These are phyloP conservation scores for Volutella citrinella DNA, from an alignment of 2,329 filamentous ascomycete species.

Conservation along the genomic window DNA sequence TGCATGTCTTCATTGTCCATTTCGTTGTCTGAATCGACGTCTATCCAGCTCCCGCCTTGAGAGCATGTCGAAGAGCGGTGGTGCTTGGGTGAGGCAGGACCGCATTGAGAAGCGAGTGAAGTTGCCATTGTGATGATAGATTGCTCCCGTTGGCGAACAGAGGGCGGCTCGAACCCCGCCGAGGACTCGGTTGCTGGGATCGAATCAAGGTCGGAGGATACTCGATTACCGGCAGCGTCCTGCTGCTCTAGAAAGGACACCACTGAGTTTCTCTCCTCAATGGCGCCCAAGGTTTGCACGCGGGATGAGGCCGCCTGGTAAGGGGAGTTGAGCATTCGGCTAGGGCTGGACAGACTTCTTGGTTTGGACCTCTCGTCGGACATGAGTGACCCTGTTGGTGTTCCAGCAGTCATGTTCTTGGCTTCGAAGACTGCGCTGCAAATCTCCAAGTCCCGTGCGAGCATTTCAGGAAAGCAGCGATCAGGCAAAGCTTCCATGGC, in stretches of 20 bases:
- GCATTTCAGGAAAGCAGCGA: slow-evolving; percentile 53
- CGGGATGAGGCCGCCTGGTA: slow-evolving; percentile 29
- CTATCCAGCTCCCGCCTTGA: slow-evolving; percentile 36
- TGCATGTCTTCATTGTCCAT: slow-evolving; percentile 12
- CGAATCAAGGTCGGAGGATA: slow-evolving; percentile 33
- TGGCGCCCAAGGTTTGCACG: slow-evolving; percentile 31
- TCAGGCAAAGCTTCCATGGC: slow-evolving; percentile 28
- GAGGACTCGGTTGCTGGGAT: slow-evolving; percentile 29
- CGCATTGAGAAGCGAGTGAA: slow-evolving; percentile 31
- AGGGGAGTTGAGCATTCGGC: slow-evolving; percentile 22
- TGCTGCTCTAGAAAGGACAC: slow-evolving; percentile 32
- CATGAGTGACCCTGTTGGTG: slow-evolving; percentile 38
- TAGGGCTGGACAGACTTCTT: slow-evolving; percentile 13
- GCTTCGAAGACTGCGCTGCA: slow-evolving; percentile 47
- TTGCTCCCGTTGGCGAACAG: slow-evolving; percentile 30
- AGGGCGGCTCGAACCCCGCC: slow-evolving; percentile 30
- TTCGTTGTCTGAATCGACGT: slow-evolving; percentile 33
- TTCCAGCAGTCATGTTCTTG: slow-evolving; percentile 51
- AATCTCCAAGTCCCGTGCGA: slow-evolving; percentile 52
- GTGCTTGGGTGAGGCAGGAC: slow-evolving; percentile 25
- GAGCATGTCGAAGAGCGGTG: slow-evolving; percentile 15
- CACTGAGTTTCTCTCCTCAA: slow-evolving; percentile 34
- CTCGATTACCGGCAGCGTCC: slow-evolving; percentile 16
- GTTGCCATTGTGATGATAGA: slow-evolving; percentile 36
- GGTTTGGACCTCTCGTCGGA: slow-evolving; percentile 22